Percentiles rank a stretch among this genome's conserved stretches.
Conservation (phyloP, 345 rosid genomes). For the Citrus unshiu region DNA sequence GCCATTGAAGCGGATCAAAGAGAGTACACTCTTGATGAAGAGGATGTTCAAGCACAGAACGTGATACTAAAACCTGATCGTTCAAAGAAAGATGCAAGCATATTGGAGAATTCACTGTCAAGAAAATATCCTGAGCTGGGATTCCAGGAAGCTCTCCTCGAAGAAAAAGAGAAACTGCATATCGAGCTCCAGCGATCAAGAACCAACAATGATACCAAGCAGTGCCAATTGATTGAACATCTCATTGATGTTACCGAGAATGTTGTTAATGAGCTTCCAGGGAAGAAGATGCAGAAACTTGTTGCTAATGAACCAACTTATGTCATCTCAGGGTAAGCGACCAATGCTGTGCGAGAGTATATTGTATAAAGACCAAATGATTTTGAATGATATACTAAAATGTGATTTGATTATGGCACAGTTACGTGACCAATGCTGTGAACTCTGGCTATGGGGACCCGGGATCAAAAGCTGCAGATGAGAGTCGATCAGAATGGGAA, state of each 20-base stretch:
- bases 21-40: slow-evolving; percentile 36
- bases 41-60: slow-evolving; percentile 29
- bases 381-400: background rate
- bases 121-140: slow-evolving; percentile 29
- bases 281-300: slow-evolving; percentile 28
- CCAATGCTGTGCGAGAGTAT: too few species aligned
- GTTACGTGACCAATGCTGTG: slow-evolving; percentile 29
- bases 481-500: slow-evolving; percentile 13
- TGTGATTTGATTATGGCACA: background rate
- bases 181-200: slow-evolving; percentile 33
- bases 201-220: slow-evolving; percentile 26
- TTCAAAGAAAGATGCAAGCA: slow-evolving; percentile 25
- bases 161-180: slow-evolving; percentile 34
- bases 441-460: slow-evolving; percentile 7
- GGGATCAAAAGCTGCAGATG: slow-evolving; percentile 9
- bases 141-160: slow-evolving; percentile 31
- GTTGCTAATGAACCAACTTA: slow-evolving; percentile 28
- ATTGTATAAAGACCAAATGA: too few species aligned
- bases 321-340: slow-evolving; percentile 23
- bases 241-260: slow-evolving; percentile 20
- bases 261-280: slow-evolving; percentile 18
- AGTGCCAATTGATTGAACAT: slow-evolving; percentile 42
- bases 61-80: slow-evolving; percentile 27
- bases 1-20: slow-evolving; percentile 34
- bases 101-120: slow-evolving; percentile 32